These are phyloP conservation scores for Onygenales sp. DNA, from an alignment of 2,329 filamentous ascomycete genomes.

Conservation along the genomic window DNA sequence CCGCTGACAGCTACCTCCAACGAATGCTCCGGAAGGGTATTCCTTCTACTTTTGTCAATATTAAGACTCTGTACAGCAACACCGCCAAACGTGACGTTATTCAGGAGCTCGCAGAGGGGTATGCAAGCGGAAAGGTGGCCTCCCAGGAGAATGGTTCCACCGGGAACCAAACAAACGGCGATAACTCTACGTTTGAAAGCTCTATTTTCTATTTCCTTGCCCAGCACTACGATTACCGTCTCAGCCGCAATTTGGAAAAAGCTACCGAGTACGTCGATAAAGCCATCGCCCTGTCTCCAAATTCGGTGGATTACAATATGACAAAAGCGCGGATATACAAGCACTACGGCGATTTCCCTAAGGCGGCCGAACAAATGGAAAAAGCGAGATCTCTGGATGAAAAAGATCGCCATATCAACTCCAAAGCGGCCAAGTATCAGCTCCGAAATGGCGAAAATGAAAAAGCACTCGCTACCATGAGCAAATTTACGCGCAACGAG, in stretches of 20 bases:
- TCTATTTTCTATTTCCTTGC: conserved; percentile 87
- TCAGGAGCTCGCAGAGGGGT: conserved; percentile 66
- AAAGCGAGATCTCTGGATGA: conserved; percentile 74
- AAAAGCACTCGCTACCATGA: conserved; percentile 75
- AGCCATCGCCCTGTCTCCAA: conserved; percentile 67
- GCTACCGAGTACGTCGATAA: conserved; percentile 75
- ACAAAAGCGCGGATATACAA: conserved; percentile 93
- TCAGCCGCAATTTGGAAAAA: conserved; percentile 74
- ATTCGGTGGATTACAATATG: conserved; percentile 86
- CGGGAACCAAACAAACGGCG: conserved; percentile 39
- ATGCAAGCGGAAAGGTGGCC: conserved; percentile 50
- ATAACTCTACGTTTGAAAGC: conserved; percentile 57
- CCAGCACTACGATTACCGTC: conserved; percentile 90
- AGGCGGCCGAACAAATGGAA: conserved; percentile 83
- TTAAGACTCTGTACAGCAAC: conserved; percentile 85
- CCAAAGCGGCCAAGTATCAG: conserved; percentile 94
- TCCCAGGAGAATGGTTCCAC: conserved; percentile 41
- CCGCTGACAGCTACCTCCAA: conserved; percentile 69
- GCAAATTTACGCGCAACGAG: conserved; percentile 88
- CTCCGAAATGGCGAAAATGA: conserved; percentile 87
- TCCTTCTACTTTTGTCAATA: conserved; percentile 90
- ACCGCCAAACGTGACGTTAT: conserved; percentile 67
- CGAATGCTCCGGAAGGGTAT: conserved; percentile 86
- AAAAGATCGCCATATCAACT: conserved; percentile 95
- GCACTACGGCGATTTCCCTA: conserved; percentile 68